A percentile compares a stretch with the other conserved stretches of the same genome.
Conservation (phyloP, 73 alveolate species). For the Tetrahymena borealis region DNA sequence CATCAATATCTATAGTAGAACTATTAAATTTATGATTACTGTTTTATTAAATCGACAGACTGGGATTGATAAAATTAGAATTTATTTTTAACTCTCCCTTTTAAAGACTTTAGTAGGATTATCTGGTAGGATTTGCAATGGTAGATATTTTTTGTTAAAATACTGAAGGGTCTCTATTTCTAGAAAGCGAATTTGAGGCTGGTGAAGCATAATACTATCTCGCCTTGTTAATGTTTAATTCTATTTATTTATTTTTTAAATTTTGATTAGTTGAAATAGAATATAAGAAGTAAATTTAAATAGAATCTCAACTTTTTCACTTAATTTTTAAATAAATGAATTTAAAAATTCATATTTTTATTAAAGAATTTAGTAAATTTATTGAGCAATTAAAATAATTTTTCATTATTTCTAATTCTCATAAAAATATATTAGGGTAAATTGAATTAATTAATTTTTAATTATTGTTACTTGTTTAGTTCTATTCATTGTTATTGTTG, state of each 20-base stretch:
- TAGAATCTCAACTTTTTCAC: no score
- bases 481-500: neutral
- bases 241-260: neutral
- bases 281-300: neutral
- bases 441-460: neutral
- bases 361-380: no score
- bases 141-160: neutral
- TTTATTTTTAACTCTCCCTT: neutral
- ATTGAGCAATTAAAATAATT: no score
- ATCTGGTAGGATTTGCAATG: neutral
- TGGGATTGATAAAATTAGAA: neutral
- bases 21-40: no score
- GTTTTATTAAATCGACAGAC: no score
- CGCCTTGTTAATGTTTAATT: neutral
- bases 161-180: neutral
- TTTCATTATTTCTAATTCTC: no score
- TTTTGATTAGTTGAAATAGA: neutral
- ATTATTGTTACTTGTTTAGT: neutral
- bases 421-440: neutral
- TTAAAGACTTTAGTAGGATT: neutral
- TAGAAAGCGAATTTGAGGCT: neutral
- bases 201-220: neutral
- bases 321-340: no score
- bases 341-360: neutral
- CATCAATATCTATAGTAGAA: no score